Conservation (phyloP, 768 basidiomycete species). For the Tricholoma flavovirens region DNA sequence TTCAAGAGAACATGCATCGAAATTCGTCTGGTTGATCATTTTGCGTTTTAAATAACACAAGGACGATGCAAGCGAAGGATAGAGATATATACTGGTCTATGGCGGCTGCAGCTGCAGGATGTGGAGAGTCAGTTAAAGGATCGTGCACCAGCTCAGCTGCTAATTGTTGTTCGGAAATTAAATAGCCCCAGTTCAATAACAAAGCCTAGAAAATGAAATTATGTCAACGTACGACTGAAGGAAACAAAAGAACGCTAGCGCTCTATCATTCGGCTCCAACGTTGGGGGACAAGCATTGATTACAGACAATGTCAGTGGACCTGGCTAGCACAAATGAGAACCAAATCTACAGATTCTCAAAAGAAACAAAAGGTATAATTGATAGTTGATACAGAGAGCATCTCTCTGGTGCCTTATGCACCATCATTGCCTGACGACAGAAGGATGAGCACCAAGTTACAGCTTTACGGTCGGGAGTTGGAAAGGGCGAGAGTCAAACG, state of each 20-base stretch:
- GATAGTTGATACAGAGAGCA: background rate
- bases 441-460: background rate
- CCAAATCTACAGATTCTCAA: background rate
- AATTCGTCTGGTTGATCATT: too few species aligned
- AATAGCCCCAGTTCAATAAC: too few species aligned
- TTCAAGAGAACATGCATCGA: background rate
- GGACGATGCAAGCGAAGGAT: too few species aligned
- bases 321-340: background rate
- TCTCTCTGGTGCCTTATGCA: slow-evolving; percentile 14
- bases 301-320: background rate
- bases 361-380: background rate
- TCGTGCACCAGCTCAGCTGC: too few species aligned
- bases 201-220: too few species aligned
- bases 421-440: slow-evolving; percentile 24
- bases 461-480: background rate
- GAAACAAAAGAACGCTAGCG: background rate
- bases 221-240: too few species aligned
- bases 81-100: too few species aligned
- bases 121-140: too few species aligned
- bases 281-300: background rate
- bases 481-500: slow-evolving; percentile 17
- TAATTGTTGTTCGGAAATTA: too few species aligned
- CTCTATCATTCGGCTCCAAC: background rate
- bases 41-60: too few species aligned
- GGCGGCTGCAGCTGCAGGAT: too few species aligned